Percentiles rank a stretch among this genome's conserved stretches.
Evolutionary conservation across 2,329 filamentous ascomycete genomes (phyloP).

Genomic region (Neurospora crassa): DNA sequence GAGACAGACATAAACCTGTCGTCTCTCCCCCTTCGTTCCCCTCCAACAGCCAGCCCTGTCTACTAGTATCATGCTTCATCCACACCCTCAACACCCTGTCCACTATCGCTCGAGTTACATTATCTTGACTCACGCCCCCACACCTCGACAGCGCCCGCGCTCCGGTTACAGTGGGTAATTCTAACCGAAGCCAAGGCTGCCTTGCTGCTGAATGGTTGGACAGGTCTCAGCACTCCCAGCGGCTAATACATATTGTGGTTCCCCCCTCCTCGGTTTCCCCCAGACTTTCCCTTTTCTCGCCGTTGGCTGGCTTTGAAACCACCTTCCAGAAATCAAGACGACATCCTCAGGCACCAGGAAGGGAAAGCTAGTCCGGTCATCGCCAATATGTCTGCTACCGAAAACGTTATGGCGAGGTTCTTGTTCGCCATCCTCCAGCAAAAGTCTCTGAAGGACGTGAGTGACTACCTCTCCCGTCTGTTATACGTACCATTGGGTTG

Average conservation of each 20-base stretch:
- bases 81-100: not conserved
- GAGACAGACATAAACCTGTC: not conserved
- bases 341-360: not conserved
- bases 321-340: not conserved
- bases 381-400: conserved; percentile 41
- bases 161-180: not conserved
- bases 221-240: not conserved
- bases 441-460: conserved; percentile 51
- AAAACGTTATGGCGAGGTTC: conserved; percentile 48
- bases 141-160: not conserved
- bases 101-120: not conserved
- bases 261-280: conserved; percentile 2
- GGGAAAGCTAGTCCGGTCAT: not conserved
- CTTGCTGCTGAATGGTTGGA: not conserved
- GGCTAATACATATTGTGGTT: not conserved
- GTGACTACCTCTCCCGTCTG: conserved; percentile 18
- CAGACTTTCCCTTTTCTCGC: not conserved
- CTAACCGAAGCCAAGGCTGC: not conserved
- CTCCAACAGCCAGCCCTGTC: not conserved
- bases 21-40: not conserved
- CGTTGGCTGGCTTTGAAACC: not conserved
- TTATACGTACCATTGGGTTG: not conserved
- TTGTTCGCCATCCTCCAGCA: conserved; percentile 51
- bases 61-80: not conserved
- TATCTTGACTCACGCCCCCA: not conserved